Conservation (phyloP, 331 rosid species). For the Erythrophleum ivorense region DNA sequence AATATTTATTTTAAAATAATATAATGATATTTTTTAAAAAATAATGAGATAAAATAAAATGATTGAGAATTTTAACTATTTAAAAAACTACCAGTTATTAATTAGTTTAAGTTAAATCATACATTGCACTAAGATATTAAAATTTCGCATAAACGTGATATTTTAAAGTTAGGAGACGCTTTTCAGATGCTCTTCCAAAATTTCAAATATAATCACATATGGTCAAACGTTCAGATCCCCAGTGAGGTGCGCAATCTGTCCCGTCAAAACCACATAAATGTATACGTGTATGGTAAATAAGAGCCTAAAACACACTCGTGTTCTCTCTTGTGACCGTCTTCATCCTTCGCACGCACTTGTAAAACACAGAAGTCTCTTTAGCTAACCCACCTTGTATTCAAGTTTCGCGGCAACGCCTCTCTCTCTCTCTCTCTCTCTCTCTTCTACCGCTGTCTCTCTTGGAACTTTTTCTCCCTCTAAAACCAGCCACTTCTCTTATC, state of each 20-base stretch:
- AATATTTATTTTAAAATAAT: too few relatives aligned
- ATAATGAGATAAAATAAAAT: too few relatives aligned
- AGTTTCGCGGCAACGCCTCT: slow-evolving; percentile 84
- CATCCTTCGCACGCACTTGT: slow-evolving; percentile 28
- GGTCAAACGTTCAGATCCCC: background rate
- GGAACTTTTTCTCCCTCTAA: slow-evolving; percentile 26
- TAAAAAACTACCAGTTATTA: too few relatives aligned
- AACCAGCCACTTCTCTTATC: slow-evolving; percentile 20
- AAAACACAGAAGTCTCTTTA: slow-evolving; percentile 42
- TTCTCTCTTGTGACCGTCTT: slow-evolving; percentile 52
- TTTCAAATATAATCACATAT: slow-evolving; percentile 48
- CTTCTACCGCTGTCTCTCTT: background rate
- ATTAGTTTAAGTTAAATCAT: background rate
- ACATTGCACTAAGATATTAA: background rate
- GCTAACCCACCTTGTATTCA: slow-evolving; percentile 50
- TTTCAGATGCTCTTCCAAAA: slow-evolving; percentile 30
- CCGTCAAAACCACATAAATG: background rate
- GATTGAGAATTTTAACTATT: too few relatives aligned
- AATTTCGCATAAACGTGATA: background rate
- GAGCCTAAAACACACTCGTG: slow-evolving; percentile 30
- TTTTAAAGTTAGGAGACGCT: background rate
- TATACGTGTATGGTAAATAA: slow-evolving; percentile 38
- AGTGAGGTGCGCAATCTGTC: background rate
- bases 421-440: background rate
- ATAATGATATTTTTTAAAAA: too few relatives aligned